phyloP scores from a whole-genome alignment of 495 filamentous ascomycete genomes.

The Penicillium macrosclerotiorum region DNA sequence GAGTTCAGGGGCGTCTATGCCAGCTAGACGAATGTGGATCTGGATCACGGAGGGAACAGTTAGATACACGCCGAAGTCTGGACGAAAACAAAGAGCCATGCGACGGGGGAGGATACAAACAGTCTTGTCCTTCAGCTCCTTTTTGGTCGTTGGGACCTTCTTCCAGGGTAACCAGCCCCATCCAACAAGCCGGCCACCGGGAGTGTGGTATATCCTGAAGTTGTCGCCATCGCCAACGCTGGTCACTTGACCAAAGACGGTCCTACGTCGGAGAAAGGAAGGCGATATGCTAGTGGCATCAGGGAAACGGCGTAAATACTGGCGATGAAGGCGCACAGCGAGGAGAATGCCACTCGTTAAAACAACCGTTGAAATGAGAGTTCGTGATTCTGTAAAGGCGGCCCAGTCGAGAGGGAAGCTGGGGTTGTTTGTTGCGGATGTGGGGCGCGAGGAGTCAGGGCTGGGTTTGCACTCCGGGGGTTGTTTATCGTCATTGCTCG shows the following conservation, averaged over 20 bases:
- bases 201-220: conserved; percentile 90
- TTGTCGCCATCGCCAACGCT: conserved; percentile 96
- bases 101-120: conserved; percentile 46
- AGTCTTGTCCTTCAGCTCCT: conserved; percentile 71
- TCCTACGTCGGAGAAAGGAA: conserved; percentile 63
- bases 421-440: conserved; percentile 14
- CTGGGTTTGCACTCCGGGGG: conserved; percentile 7
- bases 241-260: conserved; percentile 79
- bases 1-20: conserved; percentile 87
- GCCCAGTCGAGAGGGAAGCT: conserved; percentile 52
- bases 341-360: conserved; percentile 65
- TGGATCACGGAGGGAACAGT: conserved; percentile 10
- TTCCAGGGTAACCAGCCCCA: conserved; percentile 88
- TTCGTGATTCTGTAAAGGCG: conserved; percentile 64
- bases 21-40: conserved; percentile 85
- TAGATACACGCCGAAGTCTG: not conserved
- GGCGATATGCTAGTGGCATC: conserved; percentile 68
- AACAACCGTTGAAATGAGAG: conserved; percentile 64
- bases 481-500: conserved; percentile 33
- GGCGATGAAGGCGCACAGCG: conserved; percentile 49
- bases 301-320: conserved; percentile 79
- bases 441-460: conserved; percentile 12
- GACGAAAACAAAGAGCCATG: not conserved
- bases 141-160: conserved; percentile 63
- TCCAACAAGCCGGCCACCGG: conserved; percentile 78